Evolutionary conservation across 1,139 yeast species (phyloP), one percentile per base, ranked within the genome.

Genomic region (Pichia sp.): DNA sequence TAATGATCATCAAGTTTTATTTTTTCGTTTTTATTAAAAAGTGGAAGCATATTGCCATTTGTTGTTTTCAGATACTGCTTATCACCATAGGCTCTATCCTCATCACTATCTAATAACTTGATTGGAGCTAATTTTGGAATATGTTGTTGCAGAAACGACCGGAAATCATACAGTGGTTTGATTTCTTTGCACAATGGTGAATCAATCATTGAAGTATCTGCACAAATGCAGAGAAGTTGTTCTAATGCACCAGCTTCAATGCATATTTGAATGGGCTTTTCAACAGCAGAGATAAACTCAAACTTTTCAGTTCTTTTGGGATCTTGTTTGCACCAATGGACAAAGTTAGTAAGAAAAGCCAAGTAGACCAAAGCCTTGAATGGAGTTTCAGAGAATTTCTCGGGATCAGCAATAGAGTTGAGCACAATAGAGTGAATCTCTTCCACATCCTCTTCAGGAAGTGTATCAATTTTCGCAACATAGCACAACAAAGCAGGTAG

Each of bases 171-270:
- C 60, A 69, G 65, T 52, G 74, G 58, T 28, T 45, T 48, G 1
- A 40, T 37, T n/a, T 47, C 39, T 15, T 40, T 40, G 31, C 47
- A 49, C 5, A 35, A 25, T 1, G 45, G 38, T 1, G 28, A 7
- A 36, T 58, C 59, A 5, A 61, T 52, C 17, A 62, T 53, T 0
- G 83, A 64, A 1, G 84, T 72, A 49, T 84, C 94, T 1, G 93
- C 81, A 1, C 89, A 68, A 31, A 79, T 62, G 17, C 84, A 72
- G 59, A 89, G 66, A 30, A 89, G 61, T 53, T 81, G 79, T 58
- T 91, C 98, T 50, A 89, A 64, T 1, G 88, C 95, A 23, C 96
- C 96, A 53, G 61, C 63, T 52, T 71, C 81, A 44, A 69, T 79
- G 52, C 67, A 73, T 55, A 54, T 61, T 52, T 60, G 68, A 73